Base-by-base conservation (phyloP, 805 yeast species). In the Hanseniaspora opuntiae region DNA sequence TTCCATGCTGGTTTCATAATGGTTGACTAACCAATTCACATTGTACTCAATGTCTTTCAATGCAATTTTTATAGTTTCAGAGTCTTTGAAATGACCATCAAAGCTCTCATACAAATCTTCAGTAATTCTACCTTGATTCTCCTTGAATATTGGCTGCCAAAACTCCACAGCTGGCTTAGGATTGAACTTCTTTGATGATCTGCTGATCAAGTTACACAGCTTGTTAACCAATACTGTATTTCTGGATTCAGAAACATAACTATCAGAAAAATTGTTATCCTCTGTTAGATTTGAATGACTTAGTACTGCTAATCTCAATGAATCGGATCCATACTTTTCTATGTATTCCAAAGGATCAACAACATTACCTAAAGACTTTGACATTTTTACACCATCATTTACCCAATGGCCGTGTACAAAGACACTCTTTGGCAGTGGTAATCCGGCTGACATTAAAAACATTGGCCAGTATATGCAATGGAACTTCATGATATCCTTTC, bases 391-490 rank as follows among this genome's bases (percentile, higher is more conserved):
- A 0, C 97, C 97, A 35, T 81, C 83, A 65, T 84, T 77, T 22
- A 89, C 71, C 97, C 97, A 93, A 65, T 93, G 98, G 6, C 94
- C 82, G 69, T 93, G 98, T 2, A 93, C 95, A 6, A 88, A 74
- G 3, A 93, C 76, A 55, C 80, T 82, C 41, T 74, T 68, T 0
- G 97, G 97, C 6, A 83, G 61, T 4, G 76, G 77, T 0, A 85
- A 62, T 0, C 74, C 83, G 0, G 94, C 93, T 0, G 96, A 96
- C 75, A 89, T 69, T 55, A 93, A 69, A 55, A 93, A 82, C 1
- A 86, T 80, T 0, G 97, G 97, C 98, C 98, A 93, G 62, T 86
- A 88, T 14, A 89, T 75, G 58, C 94, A 81, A 62, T 93, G 98
- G 65, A 93, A 93, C 58, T 87, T 73, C 45, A 78, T 73, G 48